Conservation (phyloP, 2,329 filamentous ascomycete species). For the Alternaria brassicicola region DNA sequence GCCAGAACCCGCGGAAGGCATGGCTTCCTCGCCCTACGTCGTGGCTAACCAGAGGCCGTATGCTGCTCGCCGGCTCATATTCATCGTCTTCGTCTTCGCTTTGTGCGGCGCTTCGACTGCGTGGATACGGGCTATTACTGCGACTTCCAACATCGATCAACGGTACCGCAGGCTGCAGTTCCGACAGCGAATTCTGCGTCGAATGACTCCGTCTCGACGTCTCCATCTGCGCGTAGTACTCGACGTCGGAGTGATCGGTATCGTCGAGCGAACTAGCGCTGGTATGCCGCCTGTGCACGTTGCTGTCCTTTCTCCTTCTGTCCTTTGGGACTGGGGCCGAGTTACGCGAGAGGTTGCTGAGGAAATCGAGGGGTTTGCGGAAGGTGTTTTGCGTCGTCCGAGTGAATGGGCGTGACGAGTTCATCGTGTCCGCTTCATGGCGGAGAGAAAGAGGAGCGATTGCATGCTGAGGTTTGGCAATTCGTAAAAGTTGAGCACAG, state of each 20-base stretch:
- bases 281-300: slow-evolving; percentile 38
- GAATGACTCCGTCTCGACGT: slow-evolving; percentile 32
- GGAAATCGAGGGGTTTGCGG: slow-evolving; percentile 45
- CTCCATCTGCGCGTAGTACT: slow-evolving; percentile 43
- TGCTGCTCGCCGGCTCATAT: slow-evolving; percentile 43
- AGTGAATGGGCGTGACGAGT: slow-evolving; percentile 42
- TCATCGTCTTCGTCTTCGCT: slow-evolving; percentile 58
- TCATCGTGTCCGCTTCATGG: slow-evolving; percentile 40
- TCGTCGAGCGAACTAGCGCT: slow-evolving; percentile 48
- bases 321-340: slow-evolving; percentile 23
- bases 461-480: slow-evolving; percentile 18
- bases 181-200: slow-evolving; percentile 42
- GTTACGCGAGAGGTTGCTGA: slow-evolving; percentile 38
- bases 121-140: slow-evolving; percentile 54
- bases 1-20: slow-evolving; percentile 34
- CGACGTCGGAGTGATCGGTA: slow-evolving; percentile 44
- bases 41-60: slow-evolving; percentile 48
- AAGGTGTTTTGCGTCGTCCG: slow-evolving; percentile 40
- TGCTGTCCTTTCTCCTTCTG: slow-evolving; percentile 23
- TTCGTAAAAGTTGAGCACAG: slow-evolving; percentile 25
- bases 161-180: slow-evolving; percentile 50
- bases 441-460: slow-evolving; percentile 27
- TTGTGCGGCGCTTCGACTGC: slow-evolving; percentile 50
- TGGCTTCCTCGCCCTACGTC: slow-evolving; percentile 36
- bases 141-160: slow-evolving; percentile 53